These are phyloP conservation scores for Saccharomycopsis olivae DNA, from an alignment of 805 yeast species.

Conservation along the genomic window DNA sequence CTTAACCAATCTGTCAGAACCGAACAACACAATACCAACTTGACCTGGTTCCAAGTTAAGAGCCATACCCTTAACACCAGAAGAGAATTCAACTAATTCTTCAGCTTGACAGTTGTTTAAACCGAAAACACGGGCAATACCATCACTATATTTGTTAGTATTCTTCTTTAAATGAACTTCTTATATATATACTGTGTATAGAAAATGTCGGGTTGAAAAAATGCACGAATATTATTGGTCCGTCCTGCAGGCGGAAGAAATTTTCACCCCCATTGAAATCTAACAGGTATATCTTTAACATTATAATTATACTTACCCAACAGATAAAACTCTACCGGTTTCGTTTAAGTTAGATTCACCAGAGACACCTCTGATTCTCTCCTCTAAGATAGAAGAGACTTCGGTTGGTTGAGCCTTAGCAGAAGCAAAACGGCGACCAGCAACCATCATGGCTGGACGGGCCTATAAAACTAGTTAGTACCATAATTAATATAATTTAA, in stretches of 20 bases:
- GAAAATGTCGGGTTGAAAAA: neutral
- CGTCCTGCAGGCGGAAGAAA: too few species aligned
- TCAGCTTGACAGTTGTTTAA: slow-evolving; percentile 99
- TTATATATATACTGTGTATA: too few species aligned
- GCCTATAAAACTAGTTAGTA: slow-evolving; percentile 38
- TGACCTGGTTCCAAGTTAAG: slow-evolving; percentile 99
- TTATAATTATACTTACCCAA: slow-evolving; percentile 56
- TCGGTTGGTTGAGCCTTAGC: slow-evolving; percentile 99
- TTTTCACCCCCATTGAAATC: too few species aligned
- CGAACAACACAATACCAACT: slow-evolving; percentile 99
- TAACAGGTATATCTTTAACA: too few species aligned
- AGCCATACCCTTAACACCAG: slow-evolving; percentile 99
- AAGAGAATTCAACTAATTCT: slow-evolving; percentile 97
- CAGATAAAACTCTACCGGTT: slow-evolving; percentile 98
- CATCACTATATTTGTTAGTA: slow-evolving; percentile 68
- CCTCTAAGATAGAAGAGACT: slow-evolving; percentile 97
- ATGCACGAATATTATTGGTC: neutral
- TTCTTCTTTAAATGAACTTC: neutral
- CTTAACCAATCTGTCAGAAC: slow-evolving; percentile 96
- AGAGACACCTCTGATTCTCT: slow-evolving; percentile 98
- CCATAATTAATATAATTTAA: neutral
- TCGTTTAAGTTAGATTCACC: slow-evolving; percentile 96
- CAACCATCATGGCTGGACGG: slow-evolving; percentile 56
- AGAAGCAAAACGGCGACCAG: slow-evolving; percentile 81
- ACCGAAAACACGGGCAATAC: slow-evolving; percentile 99